Percentiles rank a stretch among this genome's conserved stretches.
Evolutionary conservation across 2,329 filamentous ascomycete genomes (phyloP).

Genomic region (Botrytis squamosa): DNA sequence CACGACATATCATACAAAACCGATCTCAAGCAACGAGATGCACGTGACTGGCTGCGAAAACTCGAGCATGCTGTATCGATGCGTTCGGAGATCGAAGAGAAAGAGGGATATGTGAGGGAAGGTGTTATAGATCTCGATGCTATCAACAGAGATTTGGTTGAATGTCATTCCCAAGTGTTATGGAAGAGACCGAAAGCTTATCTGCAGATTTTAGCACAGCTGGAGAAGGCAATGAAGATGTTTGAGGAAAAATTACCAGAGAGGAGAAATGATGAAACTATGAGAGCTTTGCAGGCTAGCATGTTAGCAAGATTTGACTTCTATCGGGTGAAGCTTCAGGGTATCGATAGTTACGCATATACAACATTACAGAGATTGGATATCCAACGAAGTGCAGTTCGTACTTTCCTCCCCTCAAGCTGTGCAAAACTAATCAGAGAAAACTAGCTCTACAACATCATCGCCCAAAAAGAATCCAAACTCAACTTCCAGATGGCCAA

Average conservation of each 20-base stretch:
- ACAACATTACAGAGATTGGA: constrained; percentile 60
- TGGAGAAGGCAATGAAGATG: constrained; percentile 48
- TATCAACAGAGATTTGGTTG: constrained; percentile 60
- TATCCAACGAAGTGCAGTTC: constrained; percentile 60
- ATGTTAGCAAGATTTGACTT: constrained; percentile 58
- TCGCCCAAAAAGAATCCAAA: constrained; percentile 63
- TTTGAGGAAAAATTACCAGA: constrained; percentile 25
- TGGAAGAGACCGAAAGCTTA: constrained; percentile 65
- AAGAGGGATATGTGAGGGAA: constrained; percentile 55
- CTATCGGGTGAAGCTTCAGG: constrained; percentile 59
- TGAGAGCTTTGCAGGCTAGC: constrained; percentile 51
- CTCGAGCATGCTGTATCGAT: constrained; percentile 62
- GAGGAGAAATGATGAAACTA: constrained; percentile 22
- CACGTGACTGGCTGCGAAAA: constrained; percentile 59
- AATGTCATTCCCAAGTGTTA: constrained; percentile 61
- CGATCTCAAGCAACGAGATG: constrained; percentile 62
- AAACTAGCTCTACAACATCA: constrained; percentile 61
- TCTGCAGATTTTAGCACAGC: constrained; percentile 50
- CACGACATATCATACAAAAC: constrained; percentile 56
- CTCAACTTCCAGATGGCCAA: constrained; percentile 58
- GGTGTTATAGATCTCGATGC: constrained; percentile 57
- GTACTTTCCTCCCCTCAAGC: constrained; percentile 33
- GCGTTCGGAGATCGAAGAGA: constrained; percentile 41
- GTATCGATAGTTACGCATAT: constrained; percentile 61
- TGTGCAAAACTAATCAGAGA: neutral